Evolutionary conservation across 2,329 filamentous ascomycete species (phyloP), one percentile per base, ranked within the genome.

Genomic region (Verticillium dahliae): DNA sequence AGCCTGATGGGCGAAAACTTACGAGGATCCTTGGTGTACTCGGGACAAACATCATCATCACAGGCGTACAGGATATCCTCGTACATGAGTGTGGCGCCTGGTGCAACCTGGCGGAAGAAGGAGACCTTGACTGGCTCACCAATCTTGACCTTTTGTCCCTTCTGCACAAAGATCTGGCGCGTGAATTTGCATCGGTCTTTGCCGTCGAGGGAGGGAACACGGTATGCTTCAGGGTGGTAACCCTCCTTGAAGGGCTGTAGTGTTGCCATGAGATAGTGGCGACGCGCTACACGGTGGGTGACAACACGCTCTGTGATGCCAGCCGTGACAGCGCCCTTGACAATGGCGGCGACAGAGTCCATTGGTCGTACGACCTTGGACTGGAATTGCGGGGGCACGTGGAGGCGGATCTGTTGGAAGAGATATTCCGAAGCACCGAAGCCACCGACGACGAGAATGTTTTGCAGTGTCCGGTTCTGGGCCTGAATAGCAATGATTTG

Each of bases 121-220:
- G 91, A 96, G 55, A 98, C 95, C 82, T 98, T 98, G 78, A 98
- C 94, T 1, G 95, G 94, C 78, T 99, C 95, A 70, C 95, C 95
- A 75, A 97, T 98, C 88, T 98, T 98, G 78, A 99, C 93, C 75
- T 96, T 90, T 76, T 99, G 95, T 15, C 95, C 95, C 80, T 97
- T 98, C 72, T 97, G 95, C 66, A 99, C 94, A 69, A 98, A 99
- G 61, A 99, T 98, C 74, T 99, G 95, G 60, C 95, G 84, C 1
- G 95, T 98, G 74, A 98, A 98, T 79, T 98, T 98, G 89, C 95
- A 99, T 64, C 95, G 87, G 72, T 99, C 95, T 76, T 97, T 97
- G 71, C 95, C 95, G 70, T 99, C 95, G 61, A 99, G 84, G 65
- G 91, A 96, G 18, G 95, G 95, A 31, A 98, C 95, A 73, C 95